Evolutionary conservation across 495 filamentous ascomycete genomes (phyloP).

Genomic region (Neurospora sp.): DNA sequence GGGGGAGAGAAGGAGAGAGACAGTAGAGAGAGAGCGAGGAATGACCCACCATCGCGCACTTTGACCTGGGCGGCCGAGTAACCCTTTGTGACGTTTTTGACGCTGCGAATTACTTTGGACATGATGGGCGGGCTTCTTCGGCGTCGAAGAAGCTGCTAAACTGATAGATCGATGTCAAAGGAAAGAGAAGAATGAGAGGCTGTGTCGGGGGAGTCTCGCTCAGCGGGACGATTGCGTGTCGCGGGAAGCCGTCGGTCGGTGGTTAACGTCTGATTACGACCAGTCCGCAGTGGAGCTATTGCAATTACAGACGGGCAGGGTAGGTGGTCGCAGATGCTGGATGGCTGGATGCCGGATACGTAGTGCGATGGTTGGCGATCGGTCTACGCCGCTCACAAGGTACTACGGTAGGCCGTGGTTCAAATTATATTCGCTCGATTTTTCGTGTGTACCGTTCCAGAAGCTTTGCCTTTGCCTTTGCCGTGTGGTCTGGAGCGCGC

Average conservation of each 20-base stretch:
- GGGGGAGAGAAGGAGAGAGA: background rate
- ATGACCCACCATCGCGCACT: conserved; percentile 88
- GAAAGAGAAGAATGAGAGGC: background rate
- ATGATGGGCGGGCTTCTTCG: conserved; percentile 40
- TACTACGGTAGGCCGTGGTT: background rate
- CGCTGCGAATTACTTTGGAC: conserved; percentile 95
- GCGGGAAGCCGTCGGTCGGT: background rate
- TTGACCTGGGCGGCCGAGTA: conserved; percentile 97
- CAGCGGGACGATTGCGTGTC: background rate
- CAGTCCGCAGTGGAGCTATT: background rate
- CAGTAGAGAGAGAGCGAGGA: background rate
- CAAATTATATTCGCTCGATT: background rate
- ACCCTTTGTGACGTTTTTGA: conserved; percentile 99
- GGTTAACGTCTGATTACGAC: background rate
- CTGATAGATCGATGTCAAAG: background rate
- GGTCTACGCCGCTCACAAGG: background rate
- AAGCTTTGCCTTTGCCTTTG: background rate
- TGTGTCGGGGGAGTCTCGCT: background rate
- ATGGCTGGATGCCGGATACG: background rate
- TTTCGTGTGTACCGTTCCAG: background rate
- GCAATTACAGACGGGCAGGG: background rate
- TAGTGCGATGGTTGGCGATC: background rate
- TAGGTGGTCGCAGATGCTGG: background rate
- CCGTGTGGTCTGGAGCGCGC: background rate
- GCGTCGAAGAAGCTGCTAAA: background rate